Evolutionary conservation across 805 yeast genomes (phyloP).

Genomic region (Tetrapisispora pingtungensis): DNA sequence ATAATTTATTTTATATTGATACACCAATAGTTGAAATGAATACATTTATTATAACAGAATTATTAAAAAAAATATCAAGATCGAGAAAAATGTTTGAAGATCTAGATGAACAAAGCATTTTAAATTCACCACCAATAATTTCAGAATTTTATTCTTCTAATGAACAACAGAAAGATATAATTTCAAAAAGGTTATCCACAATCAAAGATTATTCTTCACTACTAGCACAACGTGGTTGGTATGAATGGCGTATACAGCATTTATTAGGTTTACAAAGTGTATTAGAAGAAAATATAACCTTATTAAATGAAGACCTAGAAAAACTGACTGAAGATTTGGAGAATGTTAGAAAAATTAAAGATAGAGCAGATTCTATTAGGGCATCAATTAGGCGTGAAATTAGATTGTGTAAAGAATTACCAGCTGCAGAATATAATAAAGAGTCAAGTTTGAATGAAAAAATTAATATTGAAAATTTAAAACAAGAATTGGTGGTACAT

Average conservation of each 20-base stretch:
- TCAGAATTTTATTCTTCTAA: constrained; percentile 37
- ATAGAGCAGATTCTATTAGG: constrained; percentile 10
- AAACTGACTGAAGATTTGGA: constrained; percentile 11
- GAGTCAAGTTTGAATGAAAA: constrained; percentile 10
- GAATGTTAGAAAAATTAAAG: constrained; percentile 7
- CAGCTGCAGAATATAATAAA: constrained; percentile 5
- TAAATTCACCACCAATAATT: constrained; percentile 42
- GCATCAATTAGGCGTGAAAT: constrained; percentile 16
- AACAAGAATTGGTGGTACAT: constrained; percentile 9
- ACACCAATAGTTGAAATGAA: constrained; percentile 34
- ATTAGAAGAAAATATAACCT: constrained; percentile 18
- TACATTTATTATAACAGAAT: constrained; percentile 45
- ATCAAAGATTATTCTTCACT: constrained; percentile 42
- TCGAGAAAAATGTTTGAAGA: constrained; percentile 40
- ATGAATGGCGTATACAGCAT: constrained; percentile 50
- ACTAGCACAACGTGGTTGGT: constrained; percentile 50
- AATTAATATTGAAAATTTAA: constrained; percentile 11
- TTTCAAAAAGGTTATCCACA: constrained; percentile 40
- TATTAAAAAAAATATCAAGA: constrained; percentile 40
- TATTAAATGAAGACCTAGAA: constrained; percentile 19
- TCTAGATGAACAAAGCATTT: constrained; percentile 36
- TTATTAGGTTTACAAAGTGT: constrained; percentile 35
- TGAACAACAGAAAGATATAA: constrained; percentile 30
- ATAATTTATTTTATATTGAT: constrained; percentile 16
- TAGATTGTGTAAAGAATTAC: constrained; percentile 10